Evolutionary conservation across 164 flowering plant species (phyloP).

Genomic region (Vitis rupestris): DNA sequence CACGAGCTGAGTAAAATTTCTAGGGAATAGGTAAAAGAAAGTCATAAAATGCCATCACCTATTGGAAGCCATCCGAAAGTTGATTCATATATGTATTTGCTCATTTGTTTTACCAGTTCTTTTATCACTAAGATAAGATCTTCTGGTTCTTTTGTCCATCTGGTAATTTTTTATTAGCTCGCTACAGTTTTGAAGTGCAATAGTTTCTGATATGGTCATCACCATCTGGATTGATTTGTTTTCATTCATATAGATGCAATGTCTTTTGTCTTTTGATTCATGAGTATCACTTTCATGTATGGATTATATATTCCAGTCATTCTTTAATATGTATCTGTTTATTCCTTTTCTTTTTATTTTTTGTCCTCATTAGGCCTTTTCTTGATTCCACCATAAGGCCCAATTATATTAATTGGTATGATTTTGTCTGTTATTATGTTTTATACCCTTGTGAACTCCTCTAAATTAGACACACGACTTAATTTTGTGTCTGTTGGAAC

Average conservation of each 20-base stretch:
- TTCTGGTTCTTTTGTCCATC: background rate
- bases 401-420: background rate
- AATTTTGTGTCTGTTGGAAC: background rate
- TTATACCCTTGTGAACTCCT: background rate
- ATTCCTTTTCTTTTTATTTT: background rate
- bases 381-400: background rate
- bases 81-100: too few relatives aligned
- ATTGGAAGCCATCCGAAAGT: too few relatives aligned
- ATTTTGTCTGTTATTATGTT: background rate
- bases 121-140: background rate
- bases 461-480: too few relatives aligned
- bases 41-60: too few relatives aligned
- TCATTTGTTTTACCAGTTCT: background rate
- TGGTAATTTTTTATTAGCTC: too few relatives aligned
- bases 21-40: background rate
- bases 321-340: background rate
- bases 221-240: too few relatives aligned
- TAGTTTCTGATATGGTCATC: too few relatives aligned
- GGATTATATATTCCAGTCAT: background rate
- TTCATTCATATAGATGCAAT: too few relatives aligned
- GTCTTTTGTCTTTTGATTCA: background rate
- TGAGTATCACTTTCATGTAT: slow-evolving; percentile 3
- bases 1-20: background rate
- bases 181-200: too few relatives aligned
- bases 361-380: slow-evolving; percentile 2